A percentile compares a stretch with the other conserved stretches of the same genome.
Conservation (phyloP, 129 eudicot genomes). For the Helichrysum umbraculigerum region DNA sequence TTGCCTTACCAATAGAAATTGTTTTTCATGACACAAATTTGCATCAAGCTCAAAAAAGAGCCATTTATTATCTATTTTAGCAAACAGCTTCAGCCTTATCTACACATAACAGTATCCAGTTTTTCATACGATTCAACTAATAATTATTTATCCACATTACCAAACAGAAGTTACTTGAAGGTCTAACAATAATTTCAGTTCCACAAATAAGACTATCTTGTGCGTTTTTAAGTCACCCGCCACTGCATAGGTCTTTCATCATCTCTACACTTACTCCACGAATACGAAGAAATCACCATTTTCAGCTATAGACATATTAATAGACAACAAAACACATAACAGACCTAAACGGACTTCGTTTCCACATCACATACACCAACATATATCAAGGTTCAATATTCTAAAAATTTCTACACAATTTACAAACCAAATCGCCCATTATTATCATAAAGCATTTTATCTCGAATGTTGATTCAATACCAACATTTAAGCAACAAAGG, state of each 20-base stretch:
- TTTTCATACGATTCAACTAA: not conserved
- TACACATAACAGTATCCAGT: not conserved
- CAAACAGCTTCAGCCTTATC: not conserved
- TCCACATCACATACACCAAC: not conserved
- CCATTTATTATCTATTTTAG: too few relatives aligned
- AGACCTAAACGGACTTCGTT: not conserved
- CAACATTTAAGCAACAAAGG: not conserved
- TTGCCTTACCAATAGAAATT: not conserved
- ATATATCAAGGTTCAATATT: not conserved
- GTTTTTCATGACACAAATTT: not conserved
- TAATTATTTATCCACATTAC: not conserved
- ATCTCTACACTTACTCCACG: not conserved
- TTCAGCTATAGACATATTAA: not conserved
- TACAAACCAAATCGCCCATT: not conserved
- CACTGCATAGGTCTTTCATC: not conserved
- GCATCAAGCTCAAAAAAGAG: not conserved
- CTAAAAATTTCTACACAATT: not conserved
- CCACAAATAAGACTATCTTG: not conserved
- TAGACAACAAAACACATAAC: not conserved
- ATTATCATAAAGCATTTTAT: not conserved
- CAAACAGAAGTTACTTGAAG: not conserved
- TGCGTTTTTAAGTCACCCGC: not conserved
- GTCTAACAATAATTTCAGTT: not conserved
- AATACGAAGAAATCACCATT: not conserved
- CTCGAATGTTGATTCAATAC: not conserved